A percentile compares a stretch with the other conserved stretches of the same genome.
Conservation (phyloP, 192 early-diverging fungal species). For the Spizellomyces sp. region DNA sequence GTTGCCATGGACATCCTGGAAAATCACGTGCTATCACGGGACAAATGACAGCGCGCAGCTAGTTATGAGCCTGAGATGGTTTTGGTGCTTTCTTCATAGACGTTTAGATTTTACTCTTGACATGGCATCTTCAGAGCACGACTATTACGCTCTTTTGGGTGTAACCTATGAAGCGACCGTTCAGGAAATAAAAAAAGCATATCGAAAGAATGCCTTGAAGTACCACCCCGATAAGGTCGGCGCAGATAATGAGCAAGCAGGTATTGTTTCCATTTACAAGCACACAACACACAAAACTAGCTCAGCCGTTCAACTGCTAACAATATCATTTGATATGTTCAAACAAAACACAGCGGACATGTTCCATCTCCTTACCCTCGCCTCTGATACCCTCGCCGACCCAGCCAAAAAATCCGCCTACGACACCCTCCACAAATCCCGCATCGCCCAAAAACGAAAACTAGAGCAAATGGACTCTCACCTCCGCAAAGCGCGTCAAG, state of each 20-base stretch:
- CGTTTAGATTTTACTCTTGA: background rate
- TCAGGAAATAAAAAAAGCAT: slow-evolving; percentile 59
- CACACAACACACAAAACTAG: too few relatives aligned
- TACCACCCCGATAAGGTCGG: slow-evolving; percentile 82
- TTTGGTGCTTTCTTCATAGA: background rate
- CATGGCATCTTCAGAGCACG: slow-evolving; percentile 50
- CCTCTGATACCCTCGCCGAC: slow-evolving; percentile 87
- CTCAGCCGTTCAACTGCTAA: too few relatives aligned
- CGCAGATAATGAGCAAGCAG: slow-evolving; percentile 18
- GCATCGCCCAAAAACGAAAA: slow-evolving; percentile 26
- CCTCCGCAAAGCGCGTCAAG: slow-evolving; percentile 18
- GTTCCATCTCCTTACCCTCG: slow-evolving; percentile 91
- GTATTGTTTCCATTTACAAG: too few relatives aligned
- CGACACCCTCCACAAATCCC: slow-evolving; percentile 53
- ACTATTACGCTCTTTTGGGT: slow-evolving; percentile 93
- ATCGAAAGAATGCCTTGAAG: slow-evolving; percentile 68
- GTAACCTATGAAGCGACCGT: slow-evolving; percentile 72
- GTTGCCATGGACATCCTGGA: background rate
- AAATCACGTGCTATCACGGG: background rate
- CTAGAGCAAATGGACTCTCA: slow-evolving; percentile 31
- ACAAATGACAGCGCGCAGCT: background rate
- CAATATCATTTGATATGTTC: too few relatives aligned
- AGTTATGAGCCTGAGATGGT: background rate
- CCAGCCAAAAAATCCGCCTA: slow-evolving; percentile 77
- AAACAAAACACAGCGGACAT: slow-evolving; percentile 58